Evolutionary conservation across 345 rosid species (phyloP).

Genomic region (Gossypium turneri): DNA sequence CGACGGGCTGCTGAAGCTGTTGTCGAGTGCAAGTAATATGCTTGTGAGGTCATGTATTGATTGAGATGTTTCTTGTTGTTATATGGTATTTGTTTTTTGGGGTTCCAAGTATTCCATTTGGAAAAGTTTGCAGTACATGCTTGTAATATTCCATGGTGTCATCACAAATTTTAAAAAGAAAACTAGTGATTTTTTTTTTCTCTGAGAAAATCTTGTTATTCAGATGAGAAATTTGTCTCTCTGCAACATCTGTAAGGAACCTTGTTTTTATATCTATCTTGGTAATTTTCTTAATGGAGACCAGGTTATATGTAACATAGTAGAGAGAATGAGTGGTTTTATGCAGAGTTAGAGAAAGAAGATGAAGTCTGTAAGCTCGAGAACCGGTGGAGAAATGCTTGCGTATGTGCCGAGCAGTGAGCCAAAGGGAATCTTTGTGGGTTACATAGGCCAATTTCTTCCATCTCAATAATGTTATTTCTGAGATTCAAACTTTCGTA

Average conservation of each 20-base stretch:
- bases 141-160: constrained; percentile 14
- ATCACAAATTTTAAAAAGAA: background rate
- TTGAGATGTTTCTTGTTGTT: constrained; percentile 14
- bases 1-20: constrained; percentile 82
- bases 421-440: background rate
- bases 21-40: constrained; percentile 48
- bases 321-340: background rate
- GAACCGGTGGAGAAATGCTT: background rate
- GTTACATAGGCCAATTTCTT: background rate
- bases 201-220: constrained; percentile 4
- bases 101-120: constrained; percentile 15
- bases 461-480: too few species aligned
- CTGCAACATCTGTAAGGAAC: background rate
- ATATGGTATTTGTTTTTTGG: constrained; percentile 4
- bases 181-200: background rate
- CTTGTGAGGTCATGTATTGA: constrained; percentile 8
- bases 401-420: background rate
- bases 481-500: too few species aligned
- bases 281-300: background rate
- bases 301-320: too few species aligned
- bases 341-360: background rate
- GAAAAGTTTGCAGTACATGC: background rate
- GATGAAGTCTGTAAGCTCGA: background rate
- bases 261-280: too few species aligned
- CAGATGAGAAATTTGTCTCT: background rate